These are phyloP conservation scores for Thyridium curvatum DNA, from an alignment of 2,329 filamentous ascomycete species.

Conservation along the genomic window DNA sequence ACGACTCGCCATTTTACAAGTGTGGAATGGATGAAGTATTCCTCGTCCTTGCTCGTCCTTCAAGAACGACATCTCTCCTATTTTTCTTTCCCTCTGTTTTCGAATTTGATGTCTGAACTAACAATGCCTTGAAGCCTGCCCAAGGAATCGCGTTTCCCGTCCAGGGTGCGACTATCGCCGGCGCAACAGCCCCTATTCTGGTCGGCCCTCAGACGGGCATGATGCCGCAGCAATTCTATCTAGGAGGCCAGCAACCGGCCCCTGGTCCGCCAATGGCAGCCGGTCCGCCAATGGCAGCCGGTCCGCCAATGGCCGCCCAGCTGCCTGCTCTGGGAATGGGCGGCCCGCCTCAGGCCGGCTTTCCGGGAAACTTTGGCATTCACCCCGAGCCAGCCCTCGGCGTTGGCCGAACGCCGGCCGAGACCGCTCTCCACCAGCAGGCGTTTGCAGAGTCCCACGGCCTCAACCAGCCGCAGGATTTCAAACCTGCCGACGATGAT, in stretches of 20 bases:
- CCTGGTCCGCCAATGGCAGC: not conserved
- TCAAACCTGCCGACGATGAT: constrained; percentile 56
- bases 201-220: no score
- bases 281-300: not conserved
- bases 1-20: no score
- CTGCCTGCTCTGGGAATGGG: constrained; percentile 7
- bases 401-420: constrained; percentile 42
- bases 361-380: constrained; percentile 12
- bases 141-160: constrained; percentile 10
- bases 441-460: constrained; percentile 43
- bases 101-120: no score
- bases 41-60: no score
- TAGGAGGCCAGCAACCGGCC: no score
- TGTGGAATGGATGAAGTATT: no score
- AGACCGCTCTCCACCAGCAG: constrained; percentile 39
- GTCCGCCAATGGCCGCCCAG: constrained; percentile 14
- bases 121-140: constrained; percentile 11
- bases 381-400: constrained; percentile 43
- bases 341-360: no score
- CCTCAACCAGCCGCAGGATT: constrained; percentile 52
- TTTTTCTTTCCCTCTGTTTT: no score
- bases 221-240: no score
- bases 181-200: constrained; percentile 9
- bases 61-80: no score
- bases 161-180: constrained; percentile 9